Evolutionary conservation across 352 stramenopile species (phyloP).

Genomic region (Thraustotheca clavata): DNA sequence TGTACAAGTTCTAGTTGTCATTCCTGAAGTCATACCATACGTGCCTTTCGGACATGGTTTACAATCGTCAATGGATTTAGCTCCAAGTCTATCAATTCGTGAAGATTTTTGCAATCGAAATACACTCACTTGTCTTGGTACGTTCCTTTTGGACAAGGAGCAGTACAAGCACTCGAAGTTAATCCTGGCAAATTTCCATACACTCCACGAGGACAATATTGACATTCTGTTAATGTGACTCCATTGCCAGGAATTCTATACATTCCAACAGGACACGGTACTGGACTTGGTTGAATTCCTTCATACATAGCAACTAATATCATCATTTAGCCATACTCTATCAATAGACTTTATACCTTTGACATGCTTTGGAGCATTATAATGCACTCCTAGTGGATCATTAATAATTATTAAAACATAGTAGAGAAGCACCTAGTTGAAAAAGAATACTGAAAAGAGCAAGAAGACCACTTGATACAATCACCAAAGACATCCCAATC

Average conservation of each 20-base stretch:
- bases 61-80: conserved; percentile 50
- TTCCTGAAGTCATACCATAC: conserved; percentile 41
- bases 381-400: no score
- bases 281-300: conserved; percentile 39
- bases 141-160: conserved; percentile 52
- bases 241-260: conserved; percentile 43
- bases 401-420: no score
- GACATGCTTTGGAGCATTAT: no score
- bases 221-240: conserved; percentile 46
- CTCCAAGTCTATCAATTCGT: conserved; percentile 43
- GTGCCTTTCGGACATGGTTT: conserved; percentile 55
- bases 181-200: conserved; percentile 60
- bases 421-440: no score
- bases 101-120: neutral
- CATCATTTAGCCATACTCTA: no score
- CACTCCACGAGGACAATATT: conserved; percentile 58
- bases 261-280: conserved; percentile 51
- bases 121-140: conserved; percentile 21
- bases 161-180: conserved; percentile 49
- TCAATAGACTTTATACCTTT: no score
- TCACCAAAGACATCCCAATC: no score
- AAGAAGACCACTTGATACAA: no score
- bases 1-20: conserved; percentile 48
- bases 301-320: conserved; percentile 38
- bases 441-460: no score